These are phyloP conservation scores for Oryza officinalis DNA, from an alignment of 176 grass and related monocot species.

Conservation along the genomic window DNA sequence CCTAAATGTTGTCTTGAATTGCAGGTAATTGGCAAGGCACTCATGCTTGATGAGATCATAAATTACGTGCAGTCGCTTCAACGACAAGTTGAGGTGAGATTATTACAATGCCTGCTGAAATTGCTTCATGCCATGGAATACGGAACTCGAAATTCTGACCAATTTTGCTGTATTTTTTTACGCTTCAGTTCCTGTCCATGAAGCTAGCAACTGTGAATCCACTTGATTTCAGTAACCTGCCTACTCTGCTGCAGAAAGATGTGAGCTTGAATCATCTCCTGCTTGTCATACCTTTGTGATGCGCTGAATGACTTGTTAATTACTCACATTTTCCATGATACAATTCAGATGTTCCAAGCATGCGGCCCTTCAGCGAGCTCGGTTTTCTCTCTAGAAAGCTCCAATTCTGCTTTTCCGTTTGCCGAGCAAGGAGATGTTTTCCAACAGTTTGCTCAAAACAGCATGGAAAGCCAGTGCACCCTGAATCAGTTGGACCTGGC, in stretches of 20 bases:
- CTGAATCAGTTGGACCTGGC: conserved; percentile 52
- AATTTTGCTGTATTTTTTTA: background rate
- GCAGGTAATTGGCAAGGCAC: conserved; percentile 86
- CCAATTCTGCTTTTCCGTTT: conserved; percentile 53
- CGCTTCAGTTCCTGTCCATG: conserved; percentile 90
- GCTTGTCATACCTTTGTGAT: background rate
- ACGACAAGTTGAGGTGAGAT: conserved; percentile 75
- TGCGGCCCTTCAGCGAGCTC: conserved; percentile 53
- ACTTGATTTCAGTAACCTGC: conserved; percentile 73
- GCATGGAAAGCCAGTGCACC: conserved; percentile 45
- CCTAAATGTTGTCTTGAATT: conserved; percentile 27
- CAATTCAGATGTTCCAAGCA: conserved; percentile 69
- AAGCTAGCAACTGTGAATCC: conserved; percentile 97
- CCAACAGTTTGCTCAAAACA: conserved; percentile 32
- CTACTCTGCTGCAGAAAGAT: conserved; percentile 77
- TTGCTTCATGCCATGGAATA: background rate
- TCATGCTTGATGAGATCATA: conserved; percentile 96
- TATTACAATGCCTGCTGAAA: background rate
- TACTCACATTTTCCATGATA: background rate
- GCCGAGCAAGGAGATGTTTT: conserved; percentile 48
- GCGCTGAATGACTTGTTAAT: background rate
- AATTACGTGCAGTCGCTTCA: conserved; percentile 91
- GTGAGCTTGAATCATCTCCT: conserved; percentile 44
- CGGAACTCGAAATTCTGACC: conserved; percentile 30
- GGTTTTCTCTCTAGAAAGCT: conserved; percentile 71